A percentile compares a stretch with the other conserved stretches of the same genome.
phyloP scores from a whole-genome alignment of 768 basidiomycete genomes.

The Suillus weaverae region DNA sequence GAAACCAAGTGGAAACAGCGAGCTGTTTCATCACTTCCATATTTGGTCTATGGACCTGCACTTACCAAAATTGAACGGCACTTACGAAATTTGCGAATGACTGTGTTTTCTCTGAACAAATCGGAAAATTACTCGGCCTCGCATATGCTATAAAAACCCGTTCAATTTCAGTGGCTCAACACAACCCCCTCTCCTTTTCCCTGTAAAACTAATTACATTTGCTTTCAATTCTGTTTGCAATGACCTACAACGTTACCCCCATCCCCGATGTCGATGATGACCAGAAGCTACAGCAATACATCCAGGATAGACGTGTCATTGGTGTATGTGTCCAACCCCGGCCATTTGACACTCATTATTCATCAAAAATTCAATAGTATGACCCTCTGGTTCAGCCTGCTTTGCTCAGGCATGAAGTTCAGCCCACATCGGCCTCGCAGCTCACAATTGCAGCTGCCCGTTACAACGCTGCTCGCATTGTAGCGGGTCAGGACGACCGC shows the following conservation, averaged over 20 bases:
- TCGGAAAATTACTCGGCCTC: constrained; percentile 7
- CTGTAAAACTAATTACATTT: not conserved
- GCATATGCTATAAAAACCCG: constrained; percentile 1
- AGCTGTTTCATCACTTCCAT: not conserved
- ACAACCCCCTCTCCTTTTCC: too few relatives aligned
- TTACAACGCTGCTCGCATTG: constrained; percentile 72
- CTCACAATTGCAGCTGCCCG: constrained; percentile 80
- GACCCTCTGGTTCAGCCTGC: constrained; percentile 96
- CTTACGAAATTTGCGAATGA: not conserved
- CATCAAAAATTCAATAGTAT: constrained; percentile 52
- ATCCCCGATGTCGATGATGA: constrained; percentile 65
- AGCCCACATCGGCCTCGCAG: constrained; percentile 61
- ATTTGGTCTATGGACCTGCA: not conserved
- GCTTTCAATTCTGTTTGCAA: not conserved
- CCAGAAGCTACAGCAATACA: constrained; percentile 65
- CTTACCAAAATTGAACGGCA: not conserved
- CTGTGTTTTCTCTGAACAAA: constrained; percentile 2
- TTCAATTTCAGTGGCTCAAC: too few relatives aligned
- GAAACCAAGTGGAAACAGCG: not conserved
- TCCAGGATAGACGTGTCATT: constrained; percentile 79
- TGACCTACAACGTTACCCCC: constrained; percentile 53
- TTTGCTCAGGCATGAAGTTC: constrained; percentile 84
- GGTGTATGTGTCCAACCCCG: constrained; percentile 49
- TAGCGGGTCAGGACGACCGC: constrained; percentile 83
- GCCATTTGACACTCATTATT: constrained; percentile 11